A percentile compares a stretch with the other conserved stretches of the same genome.
Conservation (phyloP, 1,284 basidiomycete species). For the Leccinum pachyderme region DNA sequence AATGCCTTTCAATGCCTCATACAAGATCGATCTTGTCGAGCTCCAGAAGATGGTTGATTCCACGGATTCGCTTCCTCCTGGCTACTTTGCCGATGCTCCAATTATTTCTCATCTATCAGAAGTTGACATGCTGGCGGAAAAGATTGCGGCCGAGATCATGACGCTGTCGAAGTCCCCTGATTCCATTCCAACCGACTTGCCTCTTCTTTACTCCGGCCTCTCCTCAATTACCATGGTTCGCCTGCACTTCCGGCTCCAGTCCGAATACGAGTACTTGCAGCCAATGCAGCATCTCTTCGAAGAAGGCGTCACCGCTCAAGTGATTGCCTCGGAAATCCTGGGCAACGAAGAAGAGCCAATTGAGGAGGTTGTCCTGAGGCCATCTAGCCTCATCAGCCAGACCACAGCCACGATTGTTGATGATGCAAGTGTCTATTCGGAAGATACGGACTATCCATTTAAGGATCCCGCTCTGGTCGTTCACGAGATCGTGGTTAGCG, state of each 20-base stretch:
- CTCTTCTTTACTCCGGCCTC: slow-evolving; percentile 27
- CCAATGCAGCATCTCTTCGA: slow-evolving; percentile 24
- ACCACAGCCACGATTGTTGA: slow-evolving; percentile 25
- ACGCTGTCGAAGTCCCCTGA: slow-evolving; percentile 17
- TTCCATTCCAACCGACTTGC: slow-evolving; percentile 16
- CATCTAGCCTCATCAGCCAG: slow-evolving; percentile 16
- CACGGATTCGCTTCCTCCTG: slow-evolving; percentile 8
- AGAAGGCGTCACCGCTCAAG: slow-evolving; percentile 21
- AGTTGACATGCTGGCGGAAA: slow-evolving; percentile 17
- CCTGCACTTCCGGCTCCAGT: slow-evolving; percentile 28
- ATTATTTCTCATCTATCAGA: slow-evolving; percentile 6
- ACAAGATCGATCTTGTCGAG: slow-evolving; percentile 28
- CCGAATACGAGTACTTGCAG: slow-evolving; percentile 25
- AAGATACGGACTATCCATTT: slow-evolving; percentile 3
- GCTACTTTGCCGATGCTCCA: slow-evolving; percentile 8
- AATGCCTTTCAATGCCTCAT: slow-evolving; percentile 32
- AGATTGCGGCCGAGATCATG: slow-evolving; percentile 20
- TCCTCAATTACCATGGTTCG: slow-evolving; percentile 28
- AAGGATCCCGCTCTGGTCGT: slow-evolving; percentile 1
- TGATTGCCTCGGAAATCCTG: slow-evolving; percentile 25
- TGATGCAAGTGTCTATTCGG: slow-evolving; percentile 6
- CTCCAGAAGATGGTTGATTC: slow-evolving; percentile 27
- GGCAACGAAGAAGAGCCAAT: slow-evolving; percentile 13
- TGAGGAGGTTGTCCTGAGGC: slow-evolving; percentile 4
- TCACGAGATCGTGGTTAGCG: slow-evolving; percentile 1